Percentiles rank a stretch among this genome's conserved stretches.
These are phyloP conservation scores for Drosera spatulata DNA, from an alignment of 179 eudicot species.

Conservation along the genomic window DNA sequence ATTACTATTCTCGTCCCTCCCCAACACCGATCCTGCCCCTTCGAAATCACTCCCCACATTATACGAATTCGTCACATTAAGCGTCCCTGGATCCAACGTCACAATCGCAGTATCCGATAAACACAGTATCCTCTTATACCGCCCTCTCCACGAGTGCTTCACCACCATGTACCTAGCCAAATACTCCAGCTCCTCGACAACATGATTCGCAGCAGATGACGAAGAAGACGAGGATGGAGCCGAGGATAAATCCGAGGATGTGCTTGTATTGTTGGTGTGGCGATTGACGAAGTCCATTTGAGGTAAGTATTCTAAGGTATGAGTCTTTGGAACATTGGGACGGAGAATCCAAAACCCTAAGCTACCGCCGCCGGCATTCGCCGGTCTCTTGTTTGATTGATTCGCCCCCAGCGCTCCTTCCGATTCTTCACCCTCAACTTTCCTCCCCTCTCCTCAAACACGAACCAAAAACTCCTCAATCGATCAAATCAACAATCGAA, in stretches of 20 bases:
- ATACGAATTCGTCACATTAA: constrained; percentile 78
- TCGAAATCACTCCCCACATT: constrained; percentile 70
- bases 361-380: constrained; percentile 27
- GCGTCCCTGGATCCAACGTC: constrained; percentile 72
- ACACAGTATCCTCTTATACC: constrained; percentile 90
- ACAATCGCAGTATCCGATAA: constrained; percentile 43
- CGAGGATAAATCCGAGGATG: constrained; percentile 11
- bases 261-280: constrained; percentile 24
- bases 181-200: constrained; percentile 81
- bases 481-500: background rate
- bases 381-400: constrained; percentile 88
- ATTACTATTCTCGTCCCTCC: constrained; percentile 68
- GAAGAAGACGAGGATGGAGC: constrained; percentile 19
- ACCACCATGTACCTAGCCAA: constrained; percentile 66
- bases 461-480: background rate
- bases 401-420: constrained; percentile 93
- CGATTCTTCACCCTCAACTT: background rate
- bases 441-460: background rate
- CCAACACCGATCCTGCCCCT: constrained; percentile 61
- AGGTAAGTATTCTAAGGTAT: constrained; percentile 70
- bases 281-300: constrained; percentile 87
- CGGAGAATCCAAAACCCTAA: constrained; percentile 59
- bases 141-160: constrained; percentile 95
- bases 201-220: constrained; percentile 13
- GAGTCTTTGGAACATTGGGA: constrained; percentile 59